A percentile compares a stretch with the other conserved stretches of the same genome.
These are phyloP conservation scores for Hypoxylon rubiginosum DNA, from an alignment of 2,329 filamentous ascomycete genomes.

Conservation along the genomic window DNA sequence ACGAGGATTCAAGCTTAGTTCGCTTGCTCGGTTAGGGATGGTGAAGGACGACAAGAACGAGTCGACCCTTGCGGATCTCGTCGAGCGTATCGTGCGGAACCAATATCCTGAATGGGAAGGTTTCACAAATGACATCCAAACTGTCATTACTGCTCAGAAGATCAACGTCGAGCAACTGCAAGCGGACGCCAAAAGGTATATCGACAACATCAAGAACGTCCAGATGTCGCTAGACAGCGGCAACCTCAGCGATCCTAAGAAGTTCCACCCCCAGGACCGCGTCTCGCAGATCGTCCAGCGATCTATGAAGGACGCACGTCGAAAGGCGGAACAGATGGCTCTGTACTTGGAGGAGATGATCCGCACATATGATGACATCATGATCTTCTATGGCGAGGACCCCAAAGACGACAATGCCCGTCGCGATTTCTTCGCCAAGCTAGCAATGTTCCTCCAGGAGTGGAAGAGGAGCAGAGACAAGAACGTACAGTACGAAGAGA, in stretches of 20 bases:
- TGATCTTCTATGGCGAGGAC: slow-evolving; percentile 97
- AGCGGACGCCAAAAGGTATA: slow-evolving; percentile 89
- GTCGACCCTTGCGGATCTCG: slow-evolving; percentile 92
- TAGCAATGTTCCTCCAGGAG: slow-evolving; percentile 89
- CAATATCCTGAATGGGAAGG: slow-evolving; percentile 97
- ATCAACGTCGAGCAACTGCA: slow-evolving; percentile 95
- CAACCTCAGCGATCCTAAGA: slow-evolving; percentile 95
- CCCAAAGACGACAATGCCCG: slow-evolving; percentile 91
- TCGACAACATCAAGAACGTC: slow-evolving; percentile 93
- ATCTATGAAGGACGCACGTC: slow-evolving; percentile 94
- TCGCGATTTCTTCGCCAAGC: slow-evolving; percentile 94
- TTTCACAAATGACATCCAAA: slow-evolving; percentile 86
- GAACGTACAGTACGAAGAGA: slow-evolving; percentile 87
- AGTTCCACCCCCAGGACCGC: slow-evolving; percentile 97
- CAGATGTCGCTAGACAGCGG: slow-evolving; percentile 92
- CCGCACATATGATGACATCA: slow-evolving; percentile 92
- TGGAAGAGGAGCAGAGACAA: slow-evolving; percentile 98
- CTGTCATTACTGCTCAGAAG: slow-evolving; percentile 85
- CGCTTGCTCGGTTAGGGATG: slow-evolving; percentile 92
- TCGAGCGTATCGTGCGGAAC: slow-evolving; percentile 95
- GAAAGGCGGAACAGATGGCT: slow-evolving; percentile 96
- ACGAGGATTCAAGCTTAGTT: slow-evolving; percentile 96
- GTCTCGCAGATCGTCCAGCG: slow-evolving; percentile 92
- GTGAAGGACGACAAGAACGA: slow-evolving; percentile 99
- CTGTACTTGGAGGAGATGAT: slow-evolving; percentile 94